Evolutionary conservation across 2,329 filamentous ascomycete species (phyloP).

Genomic region (Phyllosticta paracitricarpa): DNA sequence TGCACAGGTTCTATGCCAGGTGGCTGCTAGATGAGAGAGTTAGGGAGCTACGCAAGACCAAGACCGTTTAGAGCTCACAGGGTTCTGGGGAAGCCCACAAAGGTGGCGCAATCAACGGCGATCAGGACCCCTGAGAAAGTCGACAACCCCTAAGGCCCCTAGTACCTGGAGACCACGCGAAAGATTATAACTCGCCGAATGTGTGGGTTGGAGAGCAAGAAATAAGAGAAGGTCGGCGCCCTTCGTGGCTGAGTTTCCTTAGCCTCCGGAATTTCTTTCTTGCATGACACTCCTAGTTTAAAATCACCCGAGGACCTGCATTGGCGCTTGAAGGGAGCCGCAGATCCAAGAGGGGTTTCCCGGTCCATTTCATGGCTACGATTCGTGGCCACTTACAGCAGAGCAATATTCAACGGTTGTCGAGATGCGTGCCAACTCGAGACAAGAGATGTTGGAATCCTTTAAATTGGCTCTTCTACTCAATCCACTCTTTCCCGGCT

Average conservation of each 20-base stretch:
- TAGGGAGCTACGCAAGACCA: background rate
- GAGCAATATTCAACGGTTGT: background rate
- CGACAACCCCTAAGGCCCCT: background rate
- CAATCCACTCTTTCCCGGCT: too few species aligned
- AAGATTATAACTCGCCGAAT: background rate
- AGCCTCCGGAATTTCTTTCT: background rate
- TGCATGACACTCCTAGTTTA: background rate
- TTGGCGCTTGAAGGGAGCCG: background rate
- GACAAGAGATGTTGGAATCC: too few species aligned
- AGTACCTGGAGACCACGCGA: background rate
- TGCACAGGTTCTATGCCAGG: conserved; percentile 3
- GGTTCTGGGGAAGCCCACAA: background rate
- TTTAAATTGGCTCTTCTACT: too few species aligned
- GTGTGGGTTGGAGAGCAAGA: background rate
- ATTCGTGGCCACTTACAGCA: background rate
- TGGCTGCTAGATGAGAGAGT: conserved; percentile 8
- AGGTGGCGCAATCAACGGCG: background rate
- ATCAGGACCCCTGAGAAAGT: background rate
- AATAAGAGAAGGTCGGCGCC: background rate
- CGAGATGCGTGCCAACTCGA: too few species aligned
- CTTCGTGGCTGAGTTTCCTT: background rate
- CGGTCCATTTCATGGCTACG: background rate
- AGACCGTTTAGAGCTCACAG: background rate
- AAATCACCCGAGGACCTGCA: background rate
- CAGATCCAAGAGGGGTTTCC: background rate